Base-by-base conservation (phyloP, 1,139 yeast genomes). In the Yamadazyma dushanensis region DNA sequence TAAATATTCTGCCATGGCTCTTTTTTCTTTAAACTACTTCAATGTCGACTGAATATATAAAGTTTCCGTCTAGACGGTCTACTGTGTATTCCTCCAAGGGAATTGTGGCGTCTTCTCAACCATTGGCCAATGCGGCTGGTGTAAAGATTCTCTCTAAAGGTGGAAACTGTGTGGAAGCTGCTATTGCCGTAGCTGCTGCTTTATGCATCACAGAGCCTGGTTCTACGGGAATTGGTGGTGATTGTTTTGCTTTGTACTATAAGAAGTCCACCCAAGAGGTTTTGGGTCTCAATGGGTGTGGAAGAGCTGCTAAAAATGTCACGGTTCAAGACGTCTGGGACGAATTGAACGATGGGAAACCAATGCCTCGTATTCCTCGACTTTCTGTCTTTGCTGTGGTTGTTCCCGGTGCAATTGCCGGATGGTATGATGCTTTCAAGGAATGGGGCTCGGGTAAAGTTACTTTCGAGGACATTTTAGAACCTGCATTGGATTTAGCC, bases 141-240 rank as follows among this genome's bases (percentile, higher is more conserved):
- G 54, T 82, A 28, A 70, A 71, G 50, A 74, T 86, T 27, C 66
- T 86, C 15, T 77, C 75, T 16, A 63, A 66, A 40, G 95, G 95
- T 3, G 95, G 95, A 1, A 86, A 86, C 54, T 83, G 90, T 38
- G 86, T 86, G 8, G 82, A 78, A 53, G 95, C 95, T 2, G 83
- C 87, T 8, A 83, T 86, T 22, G 95, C 92, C 0, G 78, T 81
- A 20, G 78, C 89, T 5, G 92, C 95, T 4, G 86, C 82, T 5
- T 64, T 86, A 29, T 75, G 83, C 43, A 76, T 85, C 9, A 63
- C 81, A 3, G 95, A 86, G 52, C 94, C 95, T 0, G 73, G 76
- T 21, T 80, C 87, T 43, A 85, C 92, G 1, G 94, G 94, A 10
- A 73, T 85, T 37, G 95, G 95, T 3, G 95, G 95, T 21, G 95